These are phyloP conservation scores for Extremus antarcticus DNA, from an alignment of 495 filamentous ascomycete species.

Conservation along the genomic window DNA sequence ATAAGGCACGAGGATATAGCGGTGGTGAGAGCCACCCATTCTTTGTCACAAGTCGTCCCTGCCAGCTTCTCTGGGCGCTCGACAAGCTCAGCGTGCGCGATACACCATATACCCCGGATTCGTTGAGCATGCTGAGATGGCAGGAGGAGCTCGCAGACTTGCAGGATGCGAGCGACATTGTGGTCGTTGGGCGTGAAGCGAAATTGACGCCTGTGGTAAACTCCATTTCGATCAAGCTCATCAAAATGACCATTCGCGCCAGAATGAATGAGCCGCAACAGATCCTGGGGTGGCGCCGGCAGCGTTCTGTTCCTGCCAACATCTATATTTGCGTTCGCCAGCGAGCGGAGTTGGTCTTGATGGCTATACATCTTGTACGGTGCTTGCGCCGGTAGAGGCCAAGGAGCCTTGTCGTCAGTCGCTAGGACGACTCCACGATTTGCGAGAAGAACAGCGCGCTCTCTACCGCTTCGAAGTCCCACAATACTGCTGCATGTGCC, in stretches of 20 bases:
- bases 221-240: conserved; percentile 6
- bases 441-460: neutral
- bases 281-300: neutral
- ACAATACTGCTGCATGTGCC: conserved; percentile 1
- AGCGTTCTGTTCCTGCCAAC: conserved; percentile 10
- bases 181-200: conserved; percentile 6
- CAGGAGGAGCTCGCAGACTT: conserved; percentile 12
- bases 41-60: neutral
- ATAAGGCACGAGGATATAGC: conserved; percentile 2
- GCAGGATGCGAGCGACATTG: conserved; percentile 1
- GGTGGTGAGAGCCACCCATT: conserved; percentile 11
- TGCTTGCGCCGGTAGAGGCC: neutral
- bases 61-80: neutral
- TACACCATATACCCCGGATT: conserved; percentile 10
- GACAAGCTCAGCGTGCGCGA: conserved; percentile 7
- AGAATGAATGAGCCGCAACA: neutral
- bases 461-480: neutral
- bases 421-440: conserved; percentile 2
- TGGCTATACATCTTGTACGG: conserved; percentile 1
- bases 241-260: conserved; percentile 10
- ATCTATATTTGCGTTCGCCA: neutral
- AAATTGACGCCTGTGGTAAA: conserved; percentile 14
- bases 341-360: neutral
- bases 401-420: neutral
- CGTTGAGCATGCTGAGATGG: neutral